Percentiles rank a stretch among this genome's conserved stretches.
Conservation (phyloP, 2,329 filamentous ascomycete genomes). For the Aspergillus sergii region DNA sequence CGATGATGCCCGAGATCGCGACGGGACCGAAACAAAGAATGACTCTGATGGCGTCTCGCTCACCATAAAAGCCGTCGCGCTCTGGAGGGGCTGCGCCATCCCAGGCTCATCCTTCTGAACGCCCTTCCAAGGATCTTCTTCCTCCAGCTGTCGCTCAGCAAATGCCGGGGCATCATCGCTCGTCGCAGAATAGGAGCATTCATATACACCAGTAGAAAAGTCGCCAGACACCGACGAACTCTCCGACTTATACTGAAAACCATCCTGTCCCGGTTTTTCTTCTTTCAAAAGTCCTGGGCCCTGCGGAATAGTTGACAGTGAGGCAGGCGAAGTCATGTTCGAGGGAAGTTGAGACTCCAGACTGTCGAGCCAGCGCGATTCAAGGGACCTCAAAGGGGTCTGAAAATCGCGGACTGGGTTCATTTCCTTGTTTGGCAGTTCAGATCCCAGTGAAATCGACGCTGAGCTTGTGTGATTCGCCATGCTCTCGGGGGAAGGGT, state of each 20-base stretch:
- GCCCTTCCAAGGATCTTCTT: slow-evolving; percentile 35
- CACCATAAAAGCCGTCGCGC: slow-evolving; percentile 39
- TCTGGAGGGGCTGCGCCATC: slow-evolving; percentile 26
- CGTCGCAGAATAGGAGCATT: slow-evolving; percentile 36
- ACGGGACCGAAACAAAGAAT: slow-evolving; percentile 27
- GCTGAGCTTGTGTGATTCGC: slow-evolving; percentile 7
- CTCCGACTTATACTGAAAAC: slow-evolving; percentile 39
- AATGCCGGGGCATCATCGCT: slow-evolving; percentile 34
- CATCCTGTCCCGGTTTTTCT: slow-evolving; percentile 26
- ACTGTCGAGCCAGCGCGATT: slow-evolving; percentile 37
- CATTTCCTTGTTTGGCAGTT: slow-evolving; percentile 24
- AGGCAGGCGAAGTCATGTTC: slow-evolving; percentile 29
- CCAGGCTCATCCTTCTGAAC: slow-evolving; percentile 29
- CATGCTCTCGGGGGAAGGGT: slow-evolving; percentile 11
- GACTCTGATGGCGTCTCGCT: slow-evolving; percentile 37
- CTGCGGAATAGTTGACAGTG: slow-evolving; percentile 24
- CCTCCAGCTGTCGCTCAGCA: slow-evolving; percentile 34
- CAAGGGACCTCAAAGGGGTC: slow-evolving; percentile 32
- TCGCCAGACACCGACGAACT: slow-evolving; percentile 42
- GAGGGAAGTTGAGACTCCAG: slow-evolving; percentile 38
- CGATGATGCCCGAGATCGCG: slow-evolving; percentile 27
- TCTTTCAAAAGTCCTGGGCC: slow-evolving; percentile 21
- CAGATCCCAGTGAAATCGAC: slow-evolving; percentile 22
- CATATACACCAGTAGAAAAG: slow-evolving; percentile 31
- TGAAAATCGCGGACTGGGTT: slow-evolving; percentile 26